These are phyloP conservation scores for Prunus persica DNA, from an alignment of 306 rosid genomes.

Conservation along the genomic window Prunus_persica_NCBIv2 NC_034014.1:14830501-14831000, in stretches of 20 bases:
- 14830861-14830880: no score
- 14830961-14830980: slow-evolving; percentile 49
- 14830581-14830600: no score
- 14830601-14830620: neutral
- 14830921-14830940: slow-evolving; percentile 35
- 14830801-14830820: slow-evolving; percentile 38
- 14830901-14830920: slow-evolving; percentile 37
- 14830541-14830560: no score
- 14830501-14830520: no score
- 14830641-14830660: slow-evolving; percentile 50
- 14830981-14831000: neutral
- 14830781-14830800: slow-evolving; percentile 44
- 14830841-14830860: neutral
- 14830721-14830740: slow-evolving; percentile 46
- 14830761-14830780: slow-evolving; percentile 38
- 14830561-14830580: no score
- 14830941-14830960: slow-evolving; percentile 51
- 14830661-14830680: slow-evolving; percentile 44
- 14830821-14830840: neutral
- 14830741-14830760: slow-evolving; percentile 48
- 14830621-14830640: neutral
- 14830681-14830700: slow-evolving; percentile 45
- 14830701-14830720: slow-evolving; percentile 51
- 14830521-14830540: no score
- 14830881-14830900: neutral